A percentile compares a stretch with the other conserved stretches of the same genome.
phyloP scores from a whole-genome alignment of 805 yeast genomes.

The Lachancea sp. region DNA sequence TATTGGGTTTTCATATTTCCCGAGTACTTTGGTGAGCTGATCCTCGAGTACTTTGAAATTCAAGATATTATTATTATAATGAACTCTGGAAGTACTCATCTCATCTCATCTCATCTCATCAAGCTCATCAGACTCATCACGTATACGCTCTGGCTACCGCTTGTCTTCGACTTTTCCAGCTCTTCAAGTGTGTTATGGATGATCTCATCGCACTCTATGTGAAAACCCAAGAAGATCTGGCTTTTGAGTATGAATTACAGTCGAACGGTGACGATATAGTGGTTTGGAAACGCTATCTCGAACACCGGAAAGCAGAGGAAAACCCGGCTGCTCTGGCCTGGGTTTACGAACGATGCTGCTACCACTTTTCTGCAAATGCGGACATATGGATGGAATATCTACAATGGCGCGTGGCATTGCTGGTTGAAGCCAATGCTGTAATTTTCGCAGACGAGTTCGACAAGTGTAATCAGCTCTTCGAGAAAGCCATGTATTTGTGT shows the following conservation, averaged over 20 bases:
- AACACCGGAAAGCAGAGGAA: constrained; percentile 16
- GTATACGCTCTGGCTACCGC: too few relatives aligned
- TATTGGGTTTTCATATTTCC: neutral
- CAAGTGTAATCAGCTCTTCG: constrained; percentile 40
- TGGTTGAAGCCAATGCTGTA: constrained; percentile 27
- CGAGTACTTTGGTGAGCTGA: neutral
- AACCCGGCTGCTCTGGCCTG: constrained; percentile 15
- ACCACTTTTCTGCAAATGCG: constrained; percentile 15
- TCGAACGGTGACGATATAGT: constrained; percentile 31
- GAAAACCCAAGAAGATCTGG: constrained; percentile 32
- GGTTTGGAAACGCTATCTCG: constrained; percentile 43
- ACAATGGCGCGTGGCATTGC: constrained; percentile 38
- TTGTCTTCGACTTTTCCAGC: too few relatives aligned
- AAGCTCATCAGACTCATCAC: too few relatives aligned
- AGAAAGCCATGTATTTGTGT: constrained; percentile 35
- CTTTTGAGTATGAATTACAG: constrained; percentile 42
- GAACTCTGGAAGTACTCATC: too few relatives aligned
- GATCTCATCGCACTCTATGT: neutral
- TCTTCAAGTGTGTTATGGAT: neutral
- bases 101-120: too few relatives aligned
- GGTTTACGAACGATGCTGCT: constrained; percentile 36
- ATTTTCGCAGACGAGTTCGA: constrained; percentile 30
- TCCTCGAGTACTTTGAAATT: neutral
- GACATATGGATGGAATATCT: constrained; percentile 28
- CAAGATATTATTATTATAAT: too few relatives aligned